Evolutionary conservation across 2,329 filamentous ascomycete genomes (phyloP).

Genomic region (Furcasterigmium furcatum): DNA sequence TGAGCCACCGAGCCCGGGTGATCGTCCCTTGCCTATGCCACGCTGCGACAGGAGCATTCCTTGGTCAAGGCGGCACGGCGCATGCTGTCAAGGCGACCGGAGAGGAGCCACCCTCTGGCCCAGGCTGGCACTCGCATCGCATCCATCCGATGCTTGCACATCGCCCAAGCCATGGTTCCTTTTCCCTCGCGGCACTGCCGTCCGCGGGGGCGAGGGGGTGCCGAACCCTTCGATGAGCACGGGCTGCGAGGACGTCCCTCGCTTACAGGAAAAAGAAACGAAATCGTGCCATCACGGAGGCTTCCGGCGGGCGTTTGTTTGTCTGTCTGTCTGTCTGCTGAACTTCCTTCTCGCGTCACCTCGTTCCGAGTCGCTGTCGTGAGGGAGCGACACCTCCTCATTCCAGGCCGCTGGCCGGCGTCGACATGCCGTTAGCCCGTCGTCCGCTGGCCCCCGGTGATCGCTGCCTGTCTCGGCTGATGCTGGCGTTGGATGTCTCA

Average conservation of each 20-base stretch:
- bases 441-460: not conserved
- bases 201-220: too few relatives aligned
- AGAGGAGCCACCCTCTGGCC: not conserved
- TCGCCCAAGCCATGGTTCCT: not conserved
- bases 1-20: too few relatives aligned
- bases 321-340: not conserved
- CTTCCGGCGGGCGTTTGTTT: not conserved
- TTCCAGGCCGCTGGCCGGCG: too few relatives aligned
- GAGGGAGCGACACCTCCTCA: too few relatives aligned
- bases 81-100: not conserved
- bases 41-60: too few relatives aligned
- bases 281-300: not conserved
- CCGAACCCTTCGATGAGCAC: too few relatives aligned
- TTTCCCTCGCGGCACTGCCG: too few relatives aligned
- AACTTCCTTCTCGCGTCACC: too few relatives aligned
- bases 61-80: not conserved
- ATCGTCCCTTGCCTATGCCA: too few relatives aligned
- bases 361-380: too few relatives aligned
- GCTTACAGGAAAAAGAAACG: not conserved
- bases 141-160: not conserved
- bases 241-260: not conserved
- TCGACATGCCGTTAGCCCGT: not conserved
- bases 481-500: not conserved
- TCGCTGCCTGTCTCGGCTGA: not conserved
- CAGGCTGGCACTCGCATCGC: not conserved